A percentile compares a stretch with the other conserved stretches of the same genome.
These are phyloP conservation scores for Leccinum subrobustum DNA, from an alignment of 1,284 basidiomycete species.

Conservation along the genomic window DNA sequence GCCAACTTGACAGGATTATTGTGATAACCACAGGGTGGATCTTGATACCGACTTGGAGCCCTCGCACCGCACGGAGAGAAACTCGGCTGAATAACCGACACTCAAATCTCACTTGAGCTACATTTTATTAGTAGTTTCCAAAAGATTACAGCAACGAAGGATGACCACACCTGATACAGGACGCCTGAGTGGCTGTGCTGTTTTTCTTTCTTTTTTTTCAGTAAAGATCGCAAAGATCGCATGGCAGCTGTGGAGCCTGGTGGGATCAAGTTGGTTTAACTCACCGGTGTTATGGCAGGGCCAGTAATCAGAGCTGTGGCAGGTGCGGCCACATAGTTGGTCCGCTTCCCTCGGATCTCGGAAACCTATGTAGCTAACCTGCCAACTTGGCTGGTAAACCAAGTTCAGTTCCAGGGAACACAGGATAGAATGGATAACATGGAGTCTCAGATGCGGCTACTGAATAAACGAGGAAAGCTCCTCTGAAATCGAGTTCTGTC, in stretches of 20 bases:
- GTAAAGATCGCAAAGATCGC: neutral
- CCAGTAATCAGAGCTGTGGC: neutral
- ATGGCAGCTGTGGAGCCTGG: neutral
- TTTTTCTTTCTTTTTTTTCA: neutral
- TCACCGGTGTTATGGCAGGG: neutral
- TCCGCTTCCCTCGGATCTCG: neutral
- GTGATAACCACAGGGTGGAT: slow-evolving; percentile 24
- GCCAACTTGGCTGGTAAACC: neutral
- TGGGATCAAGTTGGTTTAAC: neutral
- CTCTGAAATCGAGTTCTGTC: slow-evolving; percentile 31
- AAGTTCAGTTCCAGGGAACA: slow-evolving; percentile 2
- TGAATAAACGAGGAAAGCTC: slow-evolving; percentile 22
- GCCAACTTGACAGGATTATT: neutral
- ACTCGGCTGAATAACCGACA: neutral
- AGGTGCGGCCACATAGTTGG: neutral
- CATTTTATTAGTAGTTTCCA: neutral
- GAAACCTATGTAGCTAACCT: neutral
- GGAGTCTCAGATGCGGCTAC: slow-evolving; percentile 11
- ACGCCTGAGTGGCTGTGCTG: neutral
- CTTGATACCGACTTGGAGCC: neutral
- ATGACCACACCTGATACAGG: neutral
- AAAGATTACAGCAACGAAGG: neutral
- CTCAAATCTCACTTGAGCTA: neutral
- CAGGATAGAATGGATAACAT: slow-evolving; percentile 3
- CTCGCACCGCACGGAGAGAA: neutral